Conservation (phyloP, 169 alveolate genomes). For the Ophryocystis elektroscirrha region DNA sequence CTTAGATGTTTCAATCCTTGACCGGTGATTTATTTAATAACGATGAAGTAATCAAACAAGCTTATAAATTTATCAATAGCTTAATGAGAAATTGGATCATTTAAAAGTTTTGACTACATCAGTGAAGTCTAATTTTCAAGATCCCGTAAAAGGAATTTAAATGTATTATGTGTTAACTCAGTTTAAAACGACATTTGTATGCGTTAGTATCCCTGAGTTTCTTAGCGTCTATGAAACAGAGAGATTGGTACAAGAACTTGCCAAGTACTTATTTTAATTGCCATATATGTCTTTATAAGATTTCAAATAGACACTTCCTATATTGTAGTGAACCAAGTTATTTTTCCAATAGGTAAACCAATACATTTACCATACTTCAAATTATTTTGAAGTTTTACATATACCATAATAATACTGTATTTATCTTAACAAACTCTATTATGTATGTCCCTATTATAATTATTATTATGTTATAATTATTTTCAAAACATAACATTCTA, state of each 20-base stretch:
- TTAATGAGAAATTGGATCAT: constrained; percentile 45
- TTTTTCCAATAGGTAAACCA: constrained; percentile 48
- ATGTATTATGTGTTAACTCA: no score
- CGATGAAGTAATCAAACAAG: constrained; percentile 25
- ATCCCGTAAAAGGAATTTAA: no score
- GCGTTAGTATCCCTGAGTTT: constrained; percentile 97
- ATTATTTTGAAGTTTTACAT: background rate
- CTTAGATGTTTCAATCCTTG: no score
- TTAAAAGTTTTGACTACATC: constrained; percentile 45
- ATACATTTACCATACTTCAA: background rate
- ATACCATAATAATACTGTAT: background rate
- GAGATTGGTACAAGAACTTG: constrained; percentile 76
- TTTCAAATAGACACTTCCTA: constrained; percentile 75
- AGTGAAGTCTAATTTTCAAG: constrained; percentile 46
- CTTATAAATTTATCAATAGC: constrained; percentile 7
- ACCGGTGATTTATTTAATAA: no score
- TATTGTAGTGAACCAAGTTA: constrained; percentile 83
- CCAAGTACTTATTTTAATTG: constrained; percentile 34
- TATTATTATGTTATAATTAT: constrained; percentile 4
- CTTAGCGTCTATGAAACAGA: constrained; percentile 92
- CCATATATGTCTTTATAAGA: constrained; percentile 14
- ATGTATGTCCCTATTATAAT: background rate
- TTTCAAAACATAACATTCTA: constrained; percentile 2
- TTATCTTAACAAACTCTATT: background rate
- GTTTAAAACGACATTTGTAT: constrained; percentile 78